Evolutionary conservation across 306 rosid genomes (phyloP).

Genomic region (Herpetospermum pedunculosum): DNA sequence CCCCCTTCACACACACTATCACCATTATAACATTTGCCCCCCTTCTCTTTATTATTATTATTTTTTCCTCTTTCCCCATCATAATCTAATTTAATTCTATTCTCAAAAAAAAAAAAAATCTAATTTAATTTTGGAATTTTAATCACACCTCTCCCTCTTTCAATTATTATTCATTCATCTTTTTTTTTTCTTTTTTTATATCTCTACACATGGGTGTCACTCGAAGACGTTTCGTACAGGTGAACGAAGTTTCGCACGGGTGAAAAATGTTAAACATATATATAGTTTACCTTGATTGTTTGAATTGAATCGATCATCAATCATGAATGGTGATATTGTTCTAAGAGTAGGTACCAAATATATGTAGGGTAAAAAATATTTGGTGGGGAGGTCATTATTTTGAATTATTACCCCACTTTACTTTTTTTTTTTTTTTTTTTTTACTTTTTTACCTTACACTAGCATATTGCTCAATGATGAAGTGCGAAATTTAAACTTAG

Average conservation of each 20-base stretch:
- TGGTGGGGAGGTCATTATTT: neutral
- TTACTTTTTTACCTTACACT: neutral
- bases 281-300: no score
- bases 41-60: neutral
- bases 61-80: neutral
- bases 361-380: neutral
- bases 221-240: neutral
- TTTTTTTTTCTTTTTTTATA: neutral
- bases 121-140: neutral
- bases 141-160: neutral
- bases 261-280: no score
- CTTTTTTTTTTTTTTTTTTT: neutral
- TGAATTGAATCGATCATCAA: neutral
- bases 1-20: neutral
- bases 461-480: neutral
- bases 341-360: neutral
- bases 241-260: no score
- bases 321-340: neutral
- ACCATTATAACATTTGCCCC: neutral
- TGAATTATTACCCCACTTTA: neutral
- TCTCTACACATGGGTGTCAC: neutral
- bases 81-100: neutral
- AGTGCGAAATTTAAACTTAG: neutral
- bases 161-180: neutral
- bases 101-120: no score